phyloP scores from a whole-genome alignment of 2,329 filamentous ascomycete species.

The Beauveria sp. region DNA sequence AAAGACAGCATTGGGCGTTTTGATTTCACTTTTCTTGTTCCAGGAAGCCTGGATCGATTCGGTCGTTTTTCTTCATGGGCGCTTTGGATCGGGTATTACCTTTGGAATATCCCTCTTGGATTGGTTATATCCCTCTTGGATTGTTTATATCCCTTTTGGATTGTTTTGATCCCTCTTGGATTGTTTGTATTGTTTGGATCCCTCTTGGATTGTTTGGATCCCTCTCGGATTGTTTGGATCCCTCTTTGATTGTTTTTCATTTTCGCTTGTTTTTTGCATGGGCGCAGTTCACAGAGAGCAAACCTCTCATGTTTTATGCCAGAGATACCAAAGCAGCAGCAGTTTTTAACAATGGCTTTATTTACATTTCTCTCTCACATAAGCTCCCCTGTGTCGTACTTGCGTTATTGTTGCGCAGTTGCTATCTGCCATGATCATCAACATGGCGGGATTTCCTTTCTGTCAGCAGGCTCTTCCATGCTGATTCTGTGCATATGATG shows the following conservation, averaged over 20 bases:
- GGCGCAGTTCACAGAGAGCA: neutral
- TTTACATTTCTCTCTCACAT: conserved; percentile 12
- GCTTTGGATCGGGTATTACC: neutral
- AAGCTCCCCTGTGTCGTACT: conserved; percentile 12
- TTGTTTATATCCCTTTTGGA: neutral
- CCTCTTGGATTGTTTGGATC: neutral
- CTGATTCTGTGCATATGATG: neutral
- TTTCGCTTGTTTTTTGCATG: neutral
- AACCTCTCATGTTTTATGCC: conserved; percentile 3
- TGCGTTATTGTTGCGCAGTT: neutral
- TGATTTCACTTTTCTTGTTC: neutral
- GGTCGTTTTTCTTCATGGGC: neutral
- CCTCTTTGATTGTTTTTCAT: neutral
- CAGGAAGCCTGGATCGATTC: too few relatives aligned
- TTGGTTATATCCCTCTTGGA: neutral
- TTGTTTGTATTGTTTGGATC: too few relatives aligned
- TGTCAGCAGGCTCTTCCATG: neutral
- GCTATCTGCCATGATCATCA: neutral
- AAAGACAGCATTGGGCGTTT: neutral
- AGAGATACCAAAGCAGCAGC: conserved; percentile 14
- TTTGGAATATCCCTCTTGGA: neutral
- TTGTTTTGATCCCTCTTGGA: neutral
- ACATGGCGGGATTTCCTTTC: neutral
- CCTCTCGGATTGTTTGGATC: conserved; percentile 6
- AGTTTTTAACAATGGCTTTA: conserved; percentile 14